These are phyloP conservation scores for Jamesozyma lodderae DNA, from an alignment of 805 yeast genomes.

Conservation along the genomic window DNA sequence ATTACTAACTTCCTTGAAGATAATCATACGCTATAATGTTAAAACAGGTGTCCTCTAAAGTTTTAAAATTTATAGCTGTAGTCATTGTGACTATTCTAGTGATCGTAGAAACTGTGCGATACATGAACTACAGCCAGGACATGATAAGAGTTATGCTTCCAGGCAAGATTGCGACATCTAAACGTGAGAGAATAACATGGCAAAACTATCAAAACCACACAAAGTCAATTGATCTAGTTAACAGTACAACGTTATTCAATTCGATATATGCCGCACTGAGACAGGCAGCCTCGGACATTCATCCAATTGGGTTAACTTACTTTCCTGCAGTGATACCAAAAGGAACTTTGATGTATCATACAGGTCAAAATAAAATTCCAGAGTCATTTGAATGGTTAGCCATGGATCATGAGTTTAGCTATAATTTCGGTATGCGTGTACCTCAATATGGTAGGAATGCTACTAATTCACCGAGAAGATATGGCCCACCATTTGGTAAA, in stretches of 20 bases:
- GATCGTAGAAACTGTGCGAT: no score
- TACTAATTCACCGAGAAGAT: conserved; percentile 3
- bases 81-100: no score
- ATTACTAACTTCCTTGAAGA: no score
- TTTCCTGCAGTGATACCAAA: conserved; percentile 54
- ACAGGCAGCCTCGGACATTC: conserved; percentile 42
- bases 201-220: conserved; percentile 20
- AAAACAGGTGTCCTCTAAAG: no score
- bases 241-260: conserved; percentile 50
- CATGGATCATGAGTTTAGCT: conserved; percentile 54
- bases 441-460: conserved; percentile 17
- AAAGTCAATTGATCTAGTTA: conserved; percentile 33
- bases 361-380: conserved; percentile 40
- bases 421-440: conserved; percentile 34
- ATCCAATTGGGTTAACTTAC: conserved; percentile 49
- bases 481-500: conserved; percentile 4
- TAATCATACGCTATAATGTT: no score
- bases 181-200: conserved; percentile 5
- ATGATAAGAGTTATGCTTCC: no score
- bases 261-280: conserved; percentile 45
- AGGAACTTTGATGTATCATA: conserved; percentile 50
- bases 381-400: conserved; percentile 52
- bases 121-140: no score
- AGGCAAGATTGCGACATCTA: no score
- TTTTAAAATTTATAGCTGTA: no score